Evolutionary conservation across 2,329 filamentous ascomycete species (phyloP).

Genomic region (Dactylonectria macrodidyma): DNA sequence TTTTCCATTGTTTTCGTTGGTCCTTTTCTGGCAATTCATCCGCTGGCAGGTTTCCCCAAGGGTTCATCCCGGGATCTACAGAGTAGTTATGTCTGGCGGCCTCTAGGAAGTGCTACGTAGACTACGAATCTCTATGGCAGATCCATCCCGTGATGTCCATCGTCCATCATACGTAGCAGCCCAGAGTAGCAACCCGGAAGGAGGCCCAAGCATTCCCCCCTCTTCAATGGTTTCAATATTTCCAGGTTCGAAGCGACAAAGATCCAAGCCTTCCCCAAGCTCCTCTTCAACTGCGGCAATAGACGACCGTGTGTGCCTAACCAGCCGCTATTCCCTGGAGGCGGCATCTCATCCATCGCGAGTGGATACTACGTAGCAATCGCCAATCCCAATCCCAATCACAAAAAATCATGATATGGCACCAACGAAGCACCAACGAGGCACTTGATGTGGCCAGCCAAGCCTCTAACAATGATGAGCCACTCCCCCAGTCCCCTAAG

Average conservation of each 20-base stretch:
- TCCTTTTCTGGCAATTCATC: not conserved
- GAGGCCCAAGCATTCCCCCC: not conserved
- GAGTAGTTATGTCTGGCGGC: not conserved
- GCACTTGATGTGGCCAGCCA: not conserved
- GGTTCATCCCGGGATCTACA: not conserved
- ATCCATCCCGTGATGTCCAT: too few relatives aligned
- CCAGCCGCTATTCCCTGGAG: not conserved
- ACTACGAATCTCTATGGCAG: not conserved
- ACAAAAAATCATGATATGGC: conserved; percentile 6
- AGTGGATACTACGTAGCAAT: conserved; percentile 12
- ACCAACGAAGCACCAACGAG: not conserved
- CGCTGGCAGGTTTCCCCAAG: not conserved
- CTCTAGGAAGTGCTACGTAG: not conserved
- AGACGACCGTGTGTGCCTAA: not conserved
- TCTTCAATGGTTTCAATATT: conserved; percentile 16
- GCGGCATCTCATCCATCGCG: conserved; percentile 3
- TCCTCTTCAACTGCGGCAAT: conserved; percentile 18
- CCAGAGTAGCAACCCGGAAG: not conserved
- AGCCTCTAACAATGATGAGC: not conserved
- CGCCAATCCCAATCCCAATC: conserved; percentile 4
- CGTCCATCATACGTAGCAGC: not conserved
- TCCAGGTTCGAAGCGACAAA: conserved; percentile 2
- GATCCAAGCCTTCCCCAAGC: not conserved
- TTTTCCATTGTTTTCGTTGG: not conserved
- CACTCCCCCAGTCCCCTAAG: not conserved